Evolutionary conservation across 1,284 basidiomycete species (phyloP).

Genomic region (Agaricales sp.): DNA sequence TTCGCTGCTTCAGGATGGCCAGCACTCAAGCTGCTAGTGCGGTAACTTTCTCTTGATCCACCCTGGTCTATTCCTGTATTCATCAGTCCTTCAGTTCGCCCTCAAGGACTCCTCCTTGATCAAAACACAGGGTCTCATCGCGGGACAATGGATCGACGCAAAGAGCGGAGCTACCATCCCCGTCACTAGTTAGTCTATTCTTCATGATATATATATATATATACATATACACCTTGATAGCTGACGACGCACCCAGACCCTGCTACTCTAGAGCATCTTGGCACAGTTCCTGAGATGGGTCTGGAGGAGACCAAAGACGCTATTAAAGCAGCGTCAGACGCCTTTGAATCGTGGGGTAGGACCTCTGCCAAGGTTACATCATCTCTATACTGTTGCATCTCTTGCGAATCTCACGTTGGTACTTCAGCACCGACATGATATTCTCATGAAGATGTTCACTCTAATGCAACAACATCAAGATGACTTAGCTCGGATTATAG

Average conservation of each 20-base stretch:
- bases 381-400: not conserved
- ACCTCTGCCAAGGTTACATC: slow-evolving; percentile 65
- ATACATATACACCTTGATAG: slow-evolving; percentile 1
- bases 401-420: slow-evolving; percentile 2
- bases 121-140: slow-evolving; percentile 68
- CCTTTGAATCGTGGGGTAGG: slow-evolving; percentile 75
- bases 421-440: slow-evolving; percentile 63
- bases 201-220: not conserved
- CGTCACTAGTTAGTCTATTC: slow-evolving; percentile 56
- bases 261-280: slow-evolving; percentile 70
- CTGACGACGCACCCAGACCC: slow-evolving; percentile 75
- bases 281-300: slow-evolving; percentile 81
- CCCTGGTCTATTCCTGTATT: not conserved
- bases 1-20: slow-evolving; percentile 26
- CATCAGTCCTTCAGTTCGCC: slow-evolving; percentile 39
- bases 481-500: slow-evolving; percentile 75
- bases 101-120: slow-evolving; percentile 71
- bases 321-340: slow-evolving; percentile 64
- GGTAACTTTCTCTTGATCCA: slow-evolving; percentile 13
- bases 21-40: slow-evolving; percentile 30
- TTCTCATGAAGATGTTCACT: slow-evolving; percentile 62
- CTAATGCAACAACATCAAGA: slow-evolving; percentile 75
- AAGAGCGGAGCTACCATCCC: slow-evolving; percentile 58
- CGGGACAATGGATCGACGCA: slow-evolving; percentile 79
- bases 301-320: slow-evolving; percentile 73